Percentiles rank a stretch among this genome's conserved stretches.
Conservation (phyloP, 805 yeast species). For the Zygotorulaspora florentina region DNA sequence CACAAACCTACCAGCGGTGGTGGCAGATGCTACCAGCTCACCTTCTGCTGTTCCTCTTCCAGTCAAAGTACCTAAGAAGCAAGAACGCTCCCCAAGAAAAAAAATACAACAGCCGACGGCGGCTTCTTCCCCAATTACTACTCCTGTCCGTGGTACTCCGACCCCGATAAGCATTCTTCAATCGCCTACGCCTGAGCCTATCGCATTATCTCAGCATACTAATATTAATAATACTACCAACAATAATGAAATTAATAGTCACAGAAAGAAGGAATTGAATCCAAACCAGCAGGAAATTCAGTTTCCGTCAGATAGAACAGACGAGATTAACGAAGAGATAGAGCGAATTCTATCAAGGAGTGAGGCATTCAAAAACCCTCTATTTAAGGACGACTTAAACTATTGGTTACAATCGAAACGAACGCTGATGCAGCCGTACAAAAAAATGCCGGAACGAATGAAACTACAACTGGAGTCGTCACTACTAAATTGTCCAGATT, state of each 20-base stretch:
- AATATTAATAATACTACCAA: slow-evolving; percentile 11
- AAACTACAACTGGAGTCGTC: slow-evolving; percentile 61
- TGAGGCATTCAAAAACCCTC: slow-evolving; percentile 28
- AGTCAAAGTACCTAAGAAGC: slow-evolving; percentile 16
- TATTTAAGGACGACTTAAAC: slow-evolving; percentile 30
- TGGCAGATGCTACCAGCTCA: neutral
- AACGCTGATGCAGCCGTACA: slow-evolving; percentile 29
- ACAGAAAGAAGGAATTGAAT: slow-evolving; percentile 9
- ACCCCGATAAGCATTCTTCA: slow-evolving; percentile 23
- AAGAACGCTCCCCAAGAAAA: slow-evolving; percentile 40
- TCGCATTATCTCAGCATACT: slow-evolving; percentile 6
- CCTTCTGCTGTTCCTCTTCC: slow-evolving; percentile 2
- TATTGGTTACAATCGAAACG: slow-evolving; percentile 31
- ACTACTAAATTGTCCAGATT: slow-evolving; percentile 85
- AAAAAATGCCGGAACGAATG: slow-evolving; percentile 29
- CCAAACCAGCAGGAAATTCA: slow-evolving; percentile 12
- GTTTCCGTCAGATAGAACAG: slow-evolving; percentile 29
- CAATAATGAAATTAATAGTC: neutral
- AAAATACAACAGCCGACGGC: slow-evolving; percentile 23
- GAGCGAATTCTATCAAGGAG: slow-evolving; percentile 23
- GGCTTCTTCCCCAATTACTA: slow-evolving; percentile 26
- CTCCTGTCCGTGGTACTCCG: slow-evolving; percentile 17
- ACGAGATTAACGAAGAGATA: slow-evolving; percentile 28
- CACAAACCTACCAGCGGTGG: neutral
- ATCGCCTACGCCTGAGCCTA: slow-evolving; percentile 13